Evolutionary conservation across 164 flowering plant species (phyloP), one percentile per base, ranked within the genome.

Genomic region (Chloranthus sessilifolius): DNA sequence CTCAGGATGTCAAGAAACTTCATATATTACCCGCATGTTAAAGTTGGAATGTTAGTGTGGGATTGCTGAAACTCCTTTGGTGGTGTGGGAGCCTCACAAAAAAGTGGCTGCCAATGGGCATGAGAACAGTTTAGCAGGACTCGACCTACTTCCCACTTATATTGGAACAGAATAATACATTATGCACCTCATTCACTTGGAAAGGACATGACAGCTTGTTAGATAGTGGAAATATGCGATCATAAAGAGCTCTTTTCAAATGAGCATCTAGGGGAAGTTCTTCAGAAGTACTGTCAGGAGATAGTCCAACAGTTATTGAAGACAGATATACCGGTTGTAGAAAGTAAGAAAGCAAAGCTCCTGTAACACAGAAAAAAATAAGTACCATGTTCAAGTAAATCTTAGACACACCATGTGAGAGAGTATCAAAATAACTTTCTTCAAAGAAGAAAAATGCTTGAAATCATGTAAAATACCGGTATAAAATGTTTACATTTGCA

Each of bases 281-380:
- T 53, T 62, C 74, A 56, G 71, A 55, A 62, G 16, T 31, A 31
- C 47, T 51, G 53, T 58, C 22, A 46, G 58, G 73, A 21, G 78
- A 68, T 39, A 38, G 59, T 21, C 92, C 97, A 47, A 83, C 72
- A 47, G 83, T 83, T 56, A 89, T 74, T 36, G 99, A 81, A 48
- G 95, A 77, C 46, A 85, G 31, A 53, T 86, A 94, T 47, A 89
- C 76, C 29, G 97, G 99, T 28, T 77, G 80, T 42, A 87, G 71
- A 50, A 86, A 72, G 68, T 76, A 56, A n/a, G 99, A 89, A 59
- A 94, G 96, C 65, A 89, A 65, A 59, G 97, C 78, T 60, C 97
- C 99, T 94, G 82, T 22, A 65, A 55, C 12, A 55, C 24, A 59
- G 41, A 52, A 25, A 43, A 59, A 38, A 31, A 25, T 16, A 30